Evolutionary conservation across 1,284 basidiomycete species (phyloP).

Genomic region (Sporisorium exsertum): DNA sequence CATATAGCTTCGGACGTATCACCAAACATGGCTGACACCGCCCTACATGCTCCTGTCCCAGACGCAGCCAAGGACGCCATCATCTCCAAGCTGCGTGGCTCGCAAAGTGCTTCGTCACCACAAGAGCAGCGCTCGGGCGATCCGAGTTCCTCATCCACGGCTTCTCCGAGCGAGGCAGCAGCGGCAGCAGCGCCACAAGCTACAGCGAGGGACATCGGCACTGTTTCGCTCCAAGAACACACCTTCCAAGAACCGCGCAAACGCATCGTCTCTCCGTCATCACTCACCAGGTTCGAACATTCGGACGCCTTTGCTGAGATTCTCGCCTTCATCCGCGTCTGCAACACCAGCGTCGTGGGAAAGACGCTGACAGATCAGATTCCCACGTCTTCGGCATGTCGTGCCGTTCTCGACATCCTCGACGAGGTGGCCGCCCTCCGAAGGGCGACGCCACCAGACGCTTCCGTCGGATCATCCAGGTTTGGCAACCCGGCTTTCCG

Average conservation of each 20-base stretch:
- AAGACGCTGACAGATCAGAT: slow-evolving; percentile 77
- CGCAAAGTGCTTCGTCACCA: slow-evolving; percentile 2
- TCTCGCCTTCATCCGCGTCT: slow-evolving; percentile 78
- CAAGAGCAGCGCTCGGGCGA: background rate
- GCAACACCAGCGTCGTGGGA: slow-evolving; percentile 83
- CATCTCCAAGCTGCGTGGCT: slow-evolving; percentile 35
- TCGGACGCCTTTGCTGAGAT: slow-evolving; percentile 81
- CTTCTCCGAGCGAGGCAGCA: slow-evolving; percentile 1
- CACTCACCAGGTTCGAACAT: slow-evolving; percentile 84
- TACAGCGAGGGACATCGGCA: slow-evolving; percentile 20
- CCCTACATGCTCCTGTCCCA: slow-evolving; percentile 11
- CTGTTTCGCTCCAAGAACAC: slow-evolving; percentile 15
- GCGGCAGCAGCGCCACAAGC: slow-evolving; percentile 12
- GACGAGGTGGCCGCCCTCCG: slow-evolving; percentile 67
- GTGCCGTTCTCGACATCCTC: slow-evolving; percentile 63
- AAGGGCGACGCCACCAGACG: slow-evolving; percentile 80
- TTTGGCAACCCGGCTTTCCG: slow-evolving; percentile 98
- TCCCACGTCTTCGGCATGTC: slow-evolving; percentile 27
- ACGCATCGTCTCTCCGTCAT: slow-evolving; percentile 81
- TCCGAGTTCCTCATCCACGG: background rate
- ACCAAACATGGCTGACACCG: slow-evolving; percentile 14
- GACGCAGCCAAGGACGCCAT: slow-evolving; percentile 37
- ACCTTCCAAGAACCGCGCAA: slow-evolving; percentile 73
- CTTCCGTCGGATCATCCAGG: slow-evolving; percentile 86
- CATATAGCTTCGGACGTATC: background rate